These are phyloP conservation scores for Luzula sylvatica DNA, from an alignment of 176 grass and related monocot genomes.

Conservation along the genomic window DNA sequence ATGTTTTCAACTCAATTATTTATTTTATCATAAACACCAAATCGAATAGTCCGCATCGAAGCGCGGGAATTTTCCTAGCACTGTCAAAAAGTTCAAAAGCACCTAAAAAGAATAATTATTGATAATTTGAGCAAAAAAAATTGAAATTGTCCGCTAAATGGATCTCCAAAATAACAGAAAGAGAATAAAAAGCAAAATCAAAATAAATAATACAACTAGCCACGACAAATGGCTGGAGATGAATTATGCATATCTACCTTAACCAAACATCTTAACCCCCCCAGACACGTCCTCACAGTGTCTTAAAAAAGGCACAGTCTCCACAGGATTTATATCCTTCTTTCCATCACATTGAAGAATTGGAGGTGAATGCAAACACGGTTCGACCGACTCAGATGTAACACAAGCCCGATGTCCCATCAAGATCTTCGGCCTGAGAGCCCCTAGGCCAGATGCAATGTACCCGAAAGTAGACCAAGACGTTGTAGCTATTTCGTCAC, in stretches of 20 bases:
- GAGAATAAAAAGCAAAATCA: no score
- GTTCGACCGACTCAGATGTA: slow-evolving; percentile 21
- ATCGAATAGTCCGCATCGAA: no score
- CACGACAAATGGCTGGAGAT: no score
- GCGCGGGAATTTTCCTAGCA: no score
- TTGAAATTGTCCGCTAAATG: not conserved
- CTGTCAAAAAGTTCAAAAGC: no score
- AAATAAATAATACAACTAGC: no score
- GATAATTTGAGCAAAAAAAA: not conserved
- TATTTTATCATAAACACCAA: no score
- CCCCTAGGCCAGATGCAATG: slow-evolving; percentile 43
- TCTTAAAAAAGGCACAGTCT: not conserved
- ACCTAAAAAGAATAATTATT: no score
- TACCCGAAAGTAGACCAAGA: slow-evolving; percentile 56
- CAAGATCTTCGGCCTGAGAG: slow-evolving; percentile 33
- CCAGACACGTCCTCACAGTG: not conserved
- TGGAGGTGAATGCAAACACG: slow-evolving; percentile 1
- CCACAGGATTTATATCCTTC: not conserved
- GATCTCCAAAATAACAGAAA: no score
- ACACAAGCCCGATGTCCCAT: slow-evolving; percentile 9
- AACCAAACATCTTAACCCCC: slow-evolving; percentile 3
- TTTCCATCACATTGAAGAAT: not conserved
- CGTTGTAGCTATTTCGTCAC: slow-evolving; percentile 37
- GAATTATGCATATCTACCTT: not conserved
- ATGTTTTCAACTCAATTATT: no score